Evolutionary conservation across 495 filamentous ascomycete genomes (phyloP).

Genomic region (Neurospora sp.): DNA sequence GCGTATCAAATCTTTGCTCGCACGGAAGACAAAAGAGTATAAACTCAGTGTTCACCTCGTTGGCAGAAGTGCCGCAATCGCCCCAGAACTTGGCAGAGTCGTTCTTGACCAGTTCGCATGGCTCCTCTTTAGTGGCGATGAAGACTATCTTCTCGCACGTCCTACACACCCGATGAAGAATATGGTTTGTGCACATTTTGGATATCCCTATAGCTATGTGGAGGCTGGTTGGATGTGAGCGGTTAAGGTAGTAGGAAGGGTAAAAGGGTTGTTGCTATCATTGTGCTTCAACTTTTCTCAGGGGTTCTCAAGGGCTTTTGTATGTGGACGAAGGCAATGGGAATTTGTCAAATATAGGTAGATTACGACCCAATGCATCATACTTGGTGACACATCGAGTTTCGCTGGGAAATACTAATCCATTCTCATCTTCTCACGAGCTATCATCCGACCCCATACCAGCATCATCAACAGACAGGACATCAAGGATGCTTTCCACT

Average conservation of each 20-base stretch:
- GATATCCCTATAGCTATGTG: neutral
- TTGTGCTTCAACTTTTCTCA: neutral
- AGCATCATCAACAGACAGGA: neutral
- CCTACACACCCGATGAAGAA: neutral
- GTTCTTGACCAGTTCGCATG: neutral
- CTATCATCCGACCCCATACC: neutral
- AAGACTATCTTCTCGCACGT: neutral
- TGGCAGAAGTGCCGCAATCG: neutral
- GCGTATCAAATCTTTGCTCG: neutral
- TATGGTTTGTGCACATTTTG: neutral
- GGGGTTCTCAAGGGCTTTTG: neutral
- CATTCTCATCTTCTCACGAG: neutral
- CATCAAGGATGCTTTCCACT: neutral
- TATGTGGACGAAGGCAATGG: neutral
- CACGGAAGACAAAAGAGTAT: neutral
- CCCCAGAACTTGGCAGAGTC: neutral
- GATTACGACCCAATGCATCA: neutral
- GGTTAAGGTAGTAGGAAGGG: neutral
- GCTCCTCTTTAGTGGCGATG: neutral
- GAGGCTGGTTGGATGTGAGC: neutral
- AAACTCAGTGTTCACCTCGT: neutral
- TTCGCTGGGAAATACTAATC: neutral
- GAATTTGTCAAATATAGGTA: neutral
- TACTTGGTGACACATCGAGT: neutral
- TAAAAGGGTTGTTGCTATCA: neutral